Conservation (phyloP, 2,329 filamentous ascomycete genomes). For the Ophiocordyceps robertsii region DNA sequence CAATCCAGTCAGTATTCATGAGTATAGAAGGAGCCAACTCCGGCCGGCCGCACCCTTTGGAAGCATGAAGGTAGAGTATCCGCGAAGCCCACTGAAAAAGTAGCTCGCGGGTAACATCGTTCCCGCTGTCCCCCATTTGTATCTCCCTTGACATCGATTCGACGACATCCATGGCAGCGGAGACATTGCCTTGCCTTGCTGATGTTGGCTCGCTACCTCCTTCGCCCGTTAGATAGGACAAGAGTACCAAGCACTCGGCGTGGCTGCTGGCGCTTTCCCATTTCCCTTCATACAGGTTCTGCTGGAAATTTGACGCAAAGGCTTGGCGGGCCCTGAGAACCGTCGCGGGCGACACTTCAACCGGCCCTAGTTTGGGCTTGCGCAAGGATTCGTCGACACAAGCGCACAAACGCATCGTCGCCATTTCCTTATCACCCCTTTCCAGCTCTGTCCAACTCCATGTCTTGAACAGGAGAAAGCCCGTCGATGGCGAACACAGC, state of each 20-base stretch:
- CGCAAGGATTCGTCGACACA: constrained; percentile 18
- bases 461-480: constrained; percentile 37
- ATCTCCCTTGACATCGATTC: constrained; percentile 29
- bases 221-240: constrained; percentile 48
- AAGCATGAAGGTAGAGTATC: constrained; percentile 54
- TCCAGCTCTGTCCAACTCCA: constrained; percentile 57
- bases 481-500: constrained; percentile 8
- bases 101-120: constrained; percentile 38
- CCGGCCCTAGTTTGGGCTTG: constrained; percentile 2
- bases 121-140: constrained; percentile 17
- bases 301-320: constrained; percentile 40
- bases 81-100: constrained; percentile 55
- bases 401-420: constrained; percentile 25
- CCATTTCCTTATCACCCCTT: constrained; percentile 16
- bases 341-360: constrained; percentile 17
- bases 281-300: constrained; percentile 37
- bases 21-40: background rate
- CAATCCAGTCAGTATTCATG: background rate
- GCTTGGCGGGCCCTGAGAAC: constrained; percentile 40
- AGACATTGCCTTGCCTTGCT: constrained; percentile 39
- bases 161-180: constrained; percentile 30
- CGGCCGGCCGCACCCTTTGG: constrained; percentile 30
- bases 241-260: constrained; percentile 49
- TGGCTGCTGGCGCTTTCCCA: constrained; percentile 35
- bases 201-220: constrained; percentile 29